Percentiles rank a stretch among this genome's conserved stretches.
Evolutionary conservation across 1,139 yeast species (phyloP).

Genomic region (Candida albicans): DNA sequence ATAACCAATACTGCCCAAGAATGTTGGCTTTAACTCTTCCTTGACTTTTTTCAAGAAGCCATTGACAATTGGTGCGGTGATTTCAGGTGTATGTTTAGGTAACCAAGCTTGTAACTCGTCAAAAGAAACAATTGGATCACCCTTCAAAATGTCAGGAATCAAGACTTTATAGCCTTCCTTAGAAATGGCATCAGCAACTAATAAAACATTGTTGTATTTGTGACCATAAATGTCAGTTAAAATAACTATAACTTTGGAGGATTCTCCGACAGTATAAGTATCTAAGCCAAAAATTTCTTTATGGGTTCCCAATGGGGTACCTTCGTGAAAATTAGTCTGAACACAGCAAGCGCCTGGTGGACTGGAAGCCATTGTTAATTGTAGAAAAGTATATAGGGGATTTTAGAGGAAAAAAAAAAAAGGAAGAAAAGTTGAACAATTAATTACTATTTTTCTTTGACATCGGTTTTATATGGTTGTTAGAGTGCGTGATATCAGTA

Average conservation of each 20-base stretch:
- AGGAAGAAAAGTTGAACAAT: not conserved
- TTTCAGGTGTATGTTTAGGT: constrained; percentile 48
- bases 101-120: constrained; percentile 51
- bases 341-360: constrained; percentile 55
- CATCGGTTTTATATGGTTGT: too few species aligned
- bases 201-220: constrained; percentile 51
- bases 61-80: constrained; percentile 40
- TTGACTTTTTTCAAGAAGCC: constrained; percentile 46
- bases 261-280: constrained; percentile 57
- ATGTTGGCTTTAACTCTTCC: constrained; percentile 47
- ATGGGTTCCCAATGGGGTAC: constrained; percentile 47
- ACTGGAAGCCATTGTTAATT: constrained; percentile 50
- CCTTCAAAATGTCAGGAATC: constrained; percentile 70
- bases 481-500: too few species aligned
- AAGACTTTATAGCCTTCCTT: constrained; percentile 51
- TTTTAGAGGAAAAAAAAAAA: not conserved
- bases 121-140: constrained; percentile 42
- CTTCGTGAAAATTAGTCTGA: constrained; percentile 47
- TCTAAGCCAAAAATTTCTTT: constrained; percentile 45
- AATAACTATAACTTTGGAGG: constrained; percentile 52
- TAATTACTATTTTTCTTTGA: not conserved
- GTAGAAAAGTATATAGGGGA: constrained; percentile 1
- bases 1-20: constrained; percentile 67
- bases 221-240: constrained; percentile 72
- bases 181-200: constrained; percentile 74